These are phyloP conservation scores for Sequoia sempervirens DNA, from an alignment of 75 land plant genomes.

Conservation along the genomic window DNA sequence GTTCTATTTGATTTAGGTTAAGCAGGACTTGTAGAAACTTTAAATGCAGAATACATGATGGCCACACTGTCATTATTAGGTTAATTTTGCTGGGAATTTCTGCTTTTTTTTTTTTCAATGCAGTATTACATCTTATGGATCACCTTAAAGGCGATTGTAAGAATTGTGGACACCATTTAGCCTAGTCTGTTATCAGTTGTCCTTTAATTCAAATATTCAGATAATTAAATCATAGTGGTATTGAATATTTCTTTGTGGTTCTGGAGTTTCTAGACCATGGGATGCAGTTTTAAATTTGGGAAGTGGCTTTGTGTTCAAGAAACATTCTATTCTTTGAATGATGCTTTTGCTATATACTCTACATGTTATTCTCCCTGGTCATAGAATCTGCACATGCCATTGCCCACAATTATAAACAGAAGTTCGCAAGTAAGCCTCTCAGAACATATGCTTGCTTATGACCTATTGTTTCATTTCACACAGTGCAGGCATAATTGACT, in stretches of 20 bases:
- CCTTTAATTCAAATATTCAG: neutral
- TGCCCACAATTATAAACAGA: neutral
- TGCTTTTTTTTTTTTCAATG: neutral
- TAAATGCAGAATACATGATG: neutral
- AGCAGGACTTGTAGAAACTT: neutral
- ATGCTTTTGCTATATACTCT: neutral
- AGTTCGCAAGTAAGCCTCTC: neutral
- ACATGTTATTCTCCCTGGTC: neutral
- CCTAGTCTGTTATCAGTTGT: neutral
- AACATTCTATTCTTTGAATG: neutral
- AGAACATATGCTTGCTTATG: neutral
- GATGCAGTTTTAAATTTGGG: neutral
- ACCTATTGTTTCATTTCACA: neutral
- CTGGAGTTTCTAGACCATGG: neutral
- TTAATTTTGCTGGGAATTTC: neutral
- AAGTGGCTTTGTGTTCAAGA: neutral
- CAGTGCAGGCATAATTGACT: neutral
- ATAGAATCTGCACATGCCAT: neutral
- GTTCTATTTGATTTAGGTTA: neutral
- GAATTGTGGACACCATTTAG: neutral
- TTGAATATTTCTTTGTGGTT: neutral
- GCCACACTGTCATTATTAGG: neutral
- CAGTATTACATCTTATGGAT: neutral
- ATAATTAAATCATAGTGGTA: neutral
- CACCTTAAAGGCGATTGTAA: neutral